phyloP scores from a whole-genome alignment of 2,329 filamentous ascomycete genomes.

The Sclerotinia borealis region DNA sequence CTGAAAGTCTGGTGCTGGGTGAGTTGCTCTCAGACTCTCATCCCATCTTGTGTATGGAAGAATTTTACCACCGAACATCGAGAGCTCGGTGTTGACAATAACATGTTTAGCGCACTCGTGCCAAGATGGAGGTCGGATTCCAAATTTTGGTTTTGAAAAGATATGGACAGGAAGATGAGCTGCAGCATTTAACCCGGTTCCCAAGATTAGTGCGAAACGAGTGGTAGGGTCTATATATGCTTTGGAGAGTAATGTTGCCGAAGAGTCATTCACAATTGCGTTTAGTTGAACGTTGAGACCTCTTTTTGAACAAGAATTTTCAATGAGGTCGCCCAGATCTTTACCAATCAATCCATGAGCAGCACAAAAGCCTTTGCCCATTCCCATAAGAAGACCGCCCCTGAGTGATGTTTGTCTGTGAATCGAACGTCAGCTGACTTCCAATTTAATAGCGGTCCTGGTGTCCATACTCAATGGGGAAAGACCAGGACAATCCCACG shows the following conservation, averaged over 20 bases:
- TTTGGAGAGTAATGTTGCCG: constrained; percentile 59
- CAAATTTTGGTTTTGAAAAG: constrained; percentile 51
- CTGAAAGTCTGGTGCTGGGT: constrained; percentile 53
- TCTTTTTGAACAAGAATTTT: constrained; percentile 42
- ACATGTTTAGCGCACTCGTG: constrained; percentile 54
- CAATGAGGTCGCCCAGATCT: constrained; percentile 54
- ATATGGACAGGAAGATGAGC: constrained; percentile 55
- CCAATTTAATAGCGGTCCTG: constrained; percentile 17
- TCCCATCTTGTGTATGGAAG: constrained; percentile 60
- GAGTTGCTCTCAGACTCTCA: constrained; percentile 43
- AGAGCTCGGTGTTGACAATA: constrained; percentile 61
- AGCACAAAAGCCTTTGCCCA: constrained; percentile 62
- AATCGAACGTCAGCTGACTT: constrained; percentile 24
- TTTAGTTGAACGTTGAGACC: constrained; percentile 49
- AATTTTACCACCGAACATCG: constrained; percentile 58
- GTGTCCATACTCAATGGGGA: constrained; percentile 56
- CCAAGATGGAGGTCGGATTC: constrained; percentile 48
- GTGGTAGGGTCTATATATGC: constrained; percentile 52
- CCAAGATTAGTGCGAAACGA: constrained; percentile 58
- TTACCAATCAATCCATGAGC: constrained; percentile 51
- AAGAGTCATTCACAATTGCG: constrained; percentile 62
- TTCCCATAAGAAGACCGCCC: constrained; percentile 51
- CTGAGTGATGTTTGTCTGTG: constrained; percentile 58
- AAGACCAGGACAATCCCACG: constrained; percentile 62
- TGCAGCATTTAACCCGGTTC: constrained; percentile 62